Conservation (phyloP, 129 eudicot genomes). For the Pseudognaphalium luteoalbum region DNA sequence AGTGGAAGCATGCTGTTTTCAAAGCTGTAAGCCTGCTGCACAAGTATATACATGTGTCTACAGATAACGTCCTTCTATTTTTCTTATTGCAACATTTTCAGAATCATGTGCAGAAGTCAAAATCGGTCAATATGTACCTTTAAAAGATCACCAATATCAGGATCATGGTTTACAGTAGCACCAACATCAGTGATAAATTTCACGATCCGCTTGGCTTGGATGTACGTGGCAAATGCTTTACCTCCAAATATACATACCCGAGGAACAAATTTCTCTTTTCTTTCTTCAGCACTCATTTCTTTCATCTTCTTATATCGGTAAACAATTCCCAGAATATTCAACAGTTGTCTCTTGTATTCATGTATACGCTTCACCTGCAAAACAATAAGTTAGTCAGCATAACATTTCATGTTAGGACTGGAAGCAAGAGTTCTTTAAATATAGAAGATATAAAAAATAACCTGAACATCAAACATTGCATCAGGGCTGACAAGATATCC, state of each 20-base stretch:
- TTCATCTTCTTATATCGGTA: slow-evolving; percentile 93
- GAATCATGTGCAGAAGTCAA: not conserved
- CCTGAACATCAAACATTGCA: slow-evolving; percentile 98
- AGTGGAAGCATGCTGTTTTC: no score
- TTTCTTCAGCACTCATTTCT: slow-evolving; percentile 73
- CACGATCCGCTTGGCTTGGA: slow-evolving; percentile 94
- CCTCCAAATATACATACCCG: slow-evolving; percentile 98
- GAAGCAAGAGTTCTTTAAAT: not conserved
- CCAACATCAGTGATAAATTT: slow-evolving; percentile 92
- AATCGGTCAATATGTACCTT: slow-evolving; percentile 47
- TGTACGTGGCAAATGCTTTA: slow-evolving; percentile 91
- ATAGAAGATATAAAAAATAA: not conserved
- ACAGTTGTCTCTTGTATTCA: slow-evolving; percentile 78
- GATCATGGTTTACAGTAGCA: slow-evolving; percentile 78
- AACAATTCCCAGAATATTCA: slow-evolving; percentile 83
- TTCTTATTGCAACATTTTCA: not conserved
- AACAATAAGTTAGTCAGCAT: slow-evolving; percentile 1
- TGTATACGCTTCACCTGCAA: slow-evolving; percentile 88
- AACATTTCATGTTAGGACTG: not conserved
- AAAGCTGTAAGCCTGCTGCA: no score
- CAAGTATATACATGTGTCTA: no score
- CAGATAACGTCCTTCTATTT: not conserved
- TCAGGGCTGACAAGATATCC: slow-evolving; percentile 82
- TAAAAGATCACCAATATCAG: slow-evolving; percentile 87
- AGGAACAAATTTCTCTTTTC: slow-evolving; percentile 66